These are phyloP conservation scores for Geotrichum europaeum DNA, from an alignment of 1,139 yeast species.

Conservation along the genomic window DNA sequence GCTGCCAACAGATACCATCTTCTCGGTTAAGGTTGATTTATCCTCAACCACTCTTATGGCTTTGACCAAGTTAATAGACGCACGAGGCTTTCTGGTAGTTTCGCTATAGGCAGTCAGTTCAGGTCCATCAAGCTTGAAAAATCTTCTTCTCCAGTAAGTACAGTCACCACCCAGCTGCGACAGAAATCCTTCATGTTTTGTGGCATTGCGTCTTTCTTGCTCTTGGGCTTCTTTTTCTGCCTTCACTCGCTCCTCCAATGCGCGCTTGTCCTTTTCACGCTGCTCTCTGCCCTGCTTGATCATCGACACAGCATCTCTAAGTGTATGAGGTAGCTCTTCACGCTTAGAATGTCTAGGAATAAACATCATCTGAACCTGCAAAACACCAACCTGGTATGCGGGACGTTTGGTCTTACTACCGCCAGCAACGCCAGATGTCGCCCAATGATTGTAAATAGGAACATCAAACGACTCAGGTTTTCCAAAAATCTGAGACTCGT, in stretches of 20 bases:
- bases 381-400: conserved; percentile 58
- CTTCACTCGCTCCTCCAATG: not conserved
- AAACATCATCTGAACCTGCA: conserved; percentile 66
- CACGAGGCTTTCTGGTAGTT: conserved; percentile 55
- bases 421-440: conserved; percentile 29
- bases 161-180: conserved; percentile 79
- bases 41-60: conserved; percentile 42
- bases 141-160: conserved; percentile 56
- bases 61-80: conserved; percentile 62
- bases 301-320: conserved; percentile 39
- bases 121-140: conserved; percentile 53
- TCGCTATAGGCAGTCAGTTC: conserved; percentile 59
- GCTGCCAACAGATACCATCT: conserved; percentile 26
- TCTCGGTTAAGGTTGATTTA: conserved; percentile 24
- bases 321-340: conserved; percentile 51
- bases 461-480: conserved; percentile 47
- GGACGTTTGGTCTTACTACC: conserved; percentile 27
- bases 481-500: conserved; percentile 51
- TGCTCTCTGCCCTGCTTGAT: conserved; percentile 2
- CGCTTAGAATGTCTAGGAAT: conserved; percentile 47
- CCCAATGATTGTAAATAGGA: conserved; percentile 78
- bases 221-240: conserved; percentile 1
- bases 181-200: conserved; percentile 48
- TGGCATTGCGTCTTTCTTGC: not conserved
- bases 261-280: not conserved